Conservation (phyloP, 305 asterid species). For the Rubia peregrina region DNA sequence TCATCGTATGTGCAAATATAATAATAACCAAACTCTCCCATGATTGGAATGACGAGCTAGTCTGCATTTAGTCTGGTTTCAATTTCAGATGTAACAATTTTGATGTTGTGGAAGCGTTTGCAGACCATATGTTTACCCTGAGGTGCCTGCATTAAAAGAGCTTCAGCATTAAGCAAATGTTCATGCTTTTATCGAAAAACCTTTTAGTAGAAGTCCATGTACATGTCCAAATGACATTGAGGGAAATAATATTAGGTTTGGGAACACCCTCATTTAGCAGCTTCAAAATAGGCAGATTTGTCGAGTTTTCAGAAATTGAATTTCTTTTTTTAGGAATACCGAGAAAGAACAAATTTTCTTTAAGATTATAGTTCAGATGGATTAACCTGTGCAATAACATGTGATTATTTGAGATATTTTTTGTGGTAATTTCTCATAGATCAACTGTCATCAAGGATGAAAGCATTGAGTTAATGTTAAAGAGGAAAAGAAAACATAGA, state of each 20-base stretch:
- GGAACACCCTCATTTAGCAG: slow-evolving; percentile 91
- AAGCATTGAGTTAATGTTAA: slow-evolving; percentile 1
- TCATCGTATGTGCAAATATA: slow-evolving; percentile 92
- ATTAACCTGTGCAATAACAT: slow-evolving; percentile 84
- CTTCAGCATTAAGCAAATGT: neutral
- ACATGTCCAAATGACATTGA: slow-evolving; percentile 88
- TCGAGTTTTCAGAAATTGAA: slow-evolving; percentile 68
- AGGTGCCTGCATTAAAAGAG: slow-evolving; percentile 57
- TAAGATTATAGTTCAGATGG: neutral
- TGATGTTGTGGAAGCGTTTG: slow-evolving; percentile 70
- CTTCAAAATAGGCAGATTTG: slow-evolving; percentile 82
- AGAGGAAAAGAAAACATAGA: slow-evolving; percentile 3
- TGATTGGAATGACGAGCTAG: slow-evolving; percentile 83
- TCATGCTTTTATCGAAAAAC: neutral
- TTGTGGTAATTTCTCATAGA: slow-evolving; percentile 77
- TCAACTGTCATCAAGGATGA: slow-evolving; percentile 46
- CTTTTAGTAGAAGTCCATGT: neutral
- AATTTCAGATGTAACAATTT: slow-evolving; percentile 97
- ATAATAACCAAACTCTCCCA: slow-evolving; percentile 96
- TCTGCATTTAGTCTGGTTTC: slow-evolving; percentile 75
- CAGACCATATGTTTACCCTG: slow-evolving; percentile 91
- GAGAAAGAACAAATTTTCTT: neutral
- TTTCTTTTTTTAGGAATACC: slow-evolving; percentile 10
- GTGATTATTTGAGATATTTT: slow-evolving; percentile 82
- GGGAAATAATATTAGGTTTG: slow-evolving; percentile 86